Evolutionary conservation across 108 stramenopile species (phyloP).

Genomic region (Discostella stelligeroides): DNA sequence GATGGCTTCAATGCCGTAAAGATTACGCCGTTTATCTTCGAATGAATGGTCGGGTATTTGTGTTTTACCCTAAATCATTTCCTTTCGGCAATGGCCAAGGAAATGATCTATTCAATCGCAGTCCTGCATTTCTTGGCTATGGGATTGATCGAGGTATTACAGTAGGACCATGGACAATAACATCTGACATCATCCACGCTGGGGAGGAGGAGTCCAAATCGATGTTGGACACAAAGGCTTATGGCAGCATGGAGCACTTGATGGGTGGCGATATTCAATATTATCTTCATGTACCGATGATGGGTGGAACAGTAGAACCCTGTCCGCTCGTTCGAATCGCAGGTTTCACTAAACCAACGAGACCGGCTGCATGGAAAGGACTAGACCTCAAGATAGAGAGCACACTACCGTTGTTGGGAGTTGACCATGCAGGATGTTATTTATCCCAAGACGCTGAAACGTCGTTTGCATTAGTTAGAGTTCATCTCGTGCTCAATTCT

Average conservation of each 20-base stretch:
- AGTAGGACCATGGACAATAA: constrained; percentile 81
- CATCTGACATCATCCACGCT: constrained; percentile 35
- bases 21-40: constrained; percentile 85
- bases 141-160: constrained; percentile 32
- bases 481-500: constrained; percentile 14
- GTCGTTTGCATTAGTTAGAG: constrained; percentile 25
- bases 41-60: constrained; percentile 62
- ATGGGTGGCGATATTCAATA: constrained; percentile 76
- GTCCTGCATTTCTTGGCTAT: constrained; percentile 33
- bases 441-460: constrained; percentile 12
- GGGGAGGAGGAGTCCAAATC: constrained; percentile 16
- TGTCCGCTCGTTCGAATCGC: constrained; percentile 57
- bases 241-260: constrained; percentile 57
- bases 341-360: constrained; percentile 58
- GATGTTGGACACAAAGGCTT: constrained; percentile 58
- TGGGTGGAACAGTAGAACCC: constrained; percentile 20
- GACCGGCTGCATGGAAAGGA: constrained; percentile 82
- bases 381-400: constrained; percentile 75
- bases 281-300: constrained; percentile 53
- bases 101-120: constrained; percentile 53
- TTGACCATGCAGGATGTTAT: constrained; percentile 12
- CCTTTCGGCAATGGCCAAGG: constrained; percentile 56
- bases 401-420: constrained; percentile 69
- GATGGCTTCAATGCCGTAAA: constrained; percentile 88
- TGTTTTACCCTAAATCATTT: constrained; percentile 71